Percentiles rank a stretch among this genome's conserved stretches.
Conservation (phyloP, 192 early-diverging fungal species). For the Backusella macrospora region DNA sequence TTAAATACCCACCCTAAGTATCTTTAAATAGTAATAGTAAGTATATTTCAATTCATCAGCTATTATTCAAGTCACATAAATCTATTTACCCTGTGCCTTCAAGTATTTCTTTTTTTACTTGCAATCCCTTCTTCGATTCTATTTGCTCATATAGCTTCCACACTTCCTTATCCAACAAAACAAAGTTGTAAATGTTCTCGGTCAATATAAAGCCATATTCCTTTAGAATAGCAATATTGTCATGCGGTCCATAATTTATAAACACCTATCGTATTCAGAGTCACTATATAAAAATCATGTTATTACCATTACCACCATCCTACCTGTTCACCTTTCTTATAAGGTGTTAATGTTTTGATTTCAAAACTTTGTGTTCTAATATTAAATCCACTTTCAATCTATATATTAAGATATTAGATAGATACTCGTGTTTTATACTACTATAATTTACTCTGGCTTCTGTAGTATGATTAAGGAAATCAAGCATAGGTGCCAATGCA, state of each 20-base stretch:
- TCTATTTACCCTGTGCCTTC: slow-evolving; percentile 39
- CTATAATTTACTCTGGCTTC: slow-evolving; percentile 49
- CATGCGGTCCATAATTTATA: slow-evolving; percentile 63
- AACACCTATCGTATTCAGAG: slow-evolving; percentile 29
- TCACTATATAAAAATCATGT: slow-evolving; percentile 7
- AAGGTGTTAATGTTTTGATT: slow-evolving; percentile 61
- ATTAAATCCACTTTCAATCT: slow-evolving; percentile 57
- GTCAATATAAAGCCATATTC: slow-evolving; percentile 62
- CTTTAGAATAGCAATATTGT: slow-evolving; percentile 55
- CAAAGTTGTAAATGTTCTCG: slow-evolving; percentile 56
- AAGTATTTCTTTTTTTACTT: slow-evolving; percentile 47
- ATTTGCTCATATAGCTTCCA: slow-evolving; percentile 34
- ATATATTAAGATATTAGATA: not conserved
- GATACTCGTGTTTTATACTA: not conserved
- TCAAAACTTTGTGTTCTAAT: slow-evolving; percentile 59
- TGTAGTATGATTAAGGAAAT: slow-evolving; percentile 74
- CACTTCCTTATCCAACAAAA: slow-evolving; percentile 53
- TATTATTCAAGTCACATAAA: not conserved
- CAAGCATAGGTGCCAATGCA: slow-evolving; percentile 74
- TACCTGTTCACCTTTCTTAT: slow-evolving; percentile 63
- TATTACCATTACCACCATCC: slow-evolving; percentile 53
- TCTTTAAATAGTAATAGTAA: not conserved
- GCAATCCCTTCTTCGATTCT: slow-evolving; percentile 34
- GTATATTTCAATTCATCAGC: not conserved
- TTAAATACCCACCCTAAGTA: slow-evolving; percentile 43